These are phyloP conservation scores for Fraxinus ornus DNA, from an alignment of 305 asterid genomes.

Conservation along the genomic window DNA sequence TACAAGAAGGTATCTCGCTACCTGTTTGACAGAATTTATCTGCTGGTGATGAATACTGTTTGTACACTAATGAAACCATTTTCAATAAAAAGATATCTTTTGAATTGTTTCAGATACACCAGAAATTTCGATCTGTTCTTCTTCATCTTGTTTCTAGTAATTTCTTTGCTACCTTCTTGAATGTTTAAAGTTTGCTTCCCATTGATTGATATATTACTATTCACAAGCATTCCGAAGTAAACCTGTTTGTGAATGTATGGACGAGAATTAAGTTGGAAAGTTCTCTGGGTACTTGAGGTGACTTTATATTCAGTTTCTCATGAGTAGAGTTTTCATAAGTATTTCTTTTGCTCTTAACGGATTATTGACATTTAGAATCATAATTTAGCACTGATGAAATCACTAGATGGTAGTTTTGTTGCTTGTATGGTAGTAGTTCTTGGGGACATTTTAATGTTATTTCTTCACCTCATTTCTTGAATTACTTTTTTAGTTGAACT, in stretches of 20 bases:
- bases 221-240: background rate
- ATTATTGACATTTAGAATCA: background rate
- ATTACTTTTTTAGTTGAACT: slow-evolving; percentile 1
- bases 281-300: slow-evolving; percentile 9
- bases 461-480: slow-evolving; percentile 10
- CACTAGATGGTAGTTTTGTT: slow-evolving; percentile 8
- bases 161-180: slow-evolving; percentile 1
- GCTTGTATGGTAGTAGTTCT: slow-evolving; percentile 8
- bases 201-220: background rate
- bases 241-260: slow-evolving; percentile 6
- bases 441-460: slow-evolving; percentile 1
- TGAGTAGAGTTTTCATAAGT: background rate
- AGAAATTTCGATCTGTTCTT: background rate
- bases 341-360: background rate
- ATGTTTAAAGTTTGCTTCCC: slow-evolving; percentile 5
- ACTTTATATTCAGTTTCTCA: background rate
- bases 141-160: background rate
- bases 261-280: slow-evolving; percentile 2
- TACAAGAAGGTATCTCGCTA: slow-evolving; percentile 50
- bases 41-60: slow-evolving; percentile 7
- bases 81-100: background rate
- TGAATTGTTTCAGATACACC: slow-evolving; percentile 3
- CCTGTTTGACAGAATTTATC: slow-evolving; percentile 6
- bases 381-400: slow-evolving; percentile 1
- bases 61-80: slow-evolving; percentile 1